phyloP scores from a whole-genome alignment of 2,329 filamentous ascomycete species.

The Keithomyces neogunnii region DNA sequence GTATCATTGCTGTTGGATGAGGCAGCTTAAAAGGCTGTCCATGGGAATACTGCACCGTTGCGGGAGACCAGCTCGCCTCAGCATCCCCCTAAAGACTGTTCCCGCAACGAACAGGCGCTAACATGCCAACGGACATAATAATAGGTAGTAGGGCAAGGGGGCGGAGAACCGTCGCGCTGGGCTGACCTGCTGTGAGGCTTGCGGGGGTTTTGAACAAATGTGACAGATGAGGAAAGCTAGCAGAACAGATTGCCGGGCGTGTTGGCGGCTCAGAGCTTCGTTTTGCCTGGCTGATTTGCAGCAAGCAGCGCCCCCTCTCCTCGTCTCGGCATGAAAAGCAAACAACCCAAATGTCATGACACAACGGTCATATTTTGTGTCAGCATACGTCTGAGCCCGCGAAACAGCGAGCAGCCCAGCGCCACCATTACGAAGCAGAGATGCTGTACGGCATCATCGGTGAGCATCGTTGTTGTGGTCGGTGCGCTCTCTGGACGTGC shows the following conservation, averaged over 20 bases:
- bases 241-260: conserved; percentile 11
- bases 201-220: conserved; percentile 6
- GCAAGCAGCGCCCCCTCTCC: not conserved
- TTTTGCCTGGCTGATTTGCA: conserved; percentile 6
- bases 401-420: too few species aligned
- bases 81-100: not conserved
- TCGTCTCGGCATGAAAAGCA: not conserved
- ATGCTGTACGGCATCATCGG: too few species aligned
- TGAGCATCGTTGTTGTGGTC: too few species aligned
- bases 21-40: not conserved
- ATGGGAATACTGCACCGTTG: not conserved
- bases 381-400: not conserved
- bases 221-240: conserved; percentile 10
- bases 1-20: too few species aligned
- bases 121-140: not conserved
- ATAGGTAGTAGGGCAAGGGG: not conserved
- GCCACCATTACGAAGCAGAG: too few species aligned
- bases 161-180: not conserved
- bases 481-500: too few species aligned
- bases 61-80: not conserved
- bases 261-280: conserved; percentile 7
- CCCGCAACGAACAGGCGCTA: not conserved
- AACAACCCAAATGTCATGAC: conserved; percentile 1
- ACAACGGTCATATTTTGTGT: not conserved
- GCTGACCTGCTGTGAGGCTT: not conserved